These are phyloP conservation scores for Sarocladium oryzae DNA, from an alignment of 2,329 filamentous ascomycete species.

Conservation along the genomic window DNA sequence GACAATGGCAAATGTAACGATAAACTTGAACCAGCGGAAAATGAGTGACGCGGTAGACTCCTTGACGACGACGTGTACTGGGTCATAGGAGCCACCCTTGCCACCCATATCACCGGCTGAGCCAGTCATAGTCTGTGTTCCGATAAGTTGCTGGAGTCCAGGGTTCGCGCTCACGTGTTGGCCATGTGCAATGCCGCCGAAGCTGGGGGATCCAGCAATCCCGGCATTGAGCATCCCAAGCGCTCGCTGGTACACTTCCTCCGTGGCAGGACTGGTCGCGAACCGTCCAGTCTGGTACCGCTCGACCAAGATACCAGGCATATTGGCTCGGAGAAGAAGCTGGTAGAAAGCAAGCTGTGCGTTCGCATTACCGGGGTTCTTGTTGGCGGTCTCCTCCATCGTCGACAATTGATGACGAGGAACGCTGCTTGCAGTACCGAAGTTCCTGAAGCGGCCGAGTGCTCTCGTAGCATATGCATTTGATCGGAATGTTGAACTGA, in stretches of 20 bases:
- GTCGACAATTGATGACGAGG: constrained; percentile 68
- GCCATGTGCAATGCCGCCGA: constrained; percentile 17
- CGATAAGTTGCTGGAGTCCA: constrained; percentile 4
- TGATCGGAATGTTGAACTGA: constrained; percentile 16
- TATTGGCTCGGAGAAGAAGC: constrained; percentile 80
- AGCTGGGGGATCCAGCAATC: background rate
- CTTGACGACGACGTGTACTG: constrained; percentile 94
- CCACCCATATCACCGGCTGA: constrained; percentile 47
- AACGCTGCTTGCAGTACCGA: constrained; percentile 41
- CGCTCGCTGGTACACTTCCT: constrained; percentile 72
- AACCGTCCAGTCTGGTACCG: constrained; percentile 82
- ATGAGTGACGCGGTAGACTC: constrained; percentile 73
- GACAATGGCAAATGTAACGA: constrained; percentile 70
- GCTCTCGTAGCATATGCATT: constrained; percentile 19
- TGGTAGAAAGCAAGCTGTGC: constrained; percentile 94
- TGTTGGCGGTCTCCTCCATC: constrained; percentile 86
- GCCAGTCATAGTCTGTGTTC: constrained; percentile 57
- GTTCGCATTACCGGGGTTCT: constrained; percentile 79
- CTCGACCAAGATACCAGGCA: constrained; percentile 89
- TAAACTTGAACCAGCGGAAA: constrained; percentile 88
- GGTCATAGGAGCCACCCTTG: constrained; percentile 63
- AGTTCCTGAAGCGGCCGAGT: constrained; percentile 18
- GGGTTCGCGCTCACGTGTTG: background rate
- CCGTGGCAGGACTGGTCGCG: constrained; percentile 71
- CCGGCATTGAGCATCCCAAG: constrained; percentile 36